These are phyloP conservation scores for Oryza officinalis DNA, from an alignment of 176 grass and related monocot genomes.

Conservation along the genomic window DNA sequence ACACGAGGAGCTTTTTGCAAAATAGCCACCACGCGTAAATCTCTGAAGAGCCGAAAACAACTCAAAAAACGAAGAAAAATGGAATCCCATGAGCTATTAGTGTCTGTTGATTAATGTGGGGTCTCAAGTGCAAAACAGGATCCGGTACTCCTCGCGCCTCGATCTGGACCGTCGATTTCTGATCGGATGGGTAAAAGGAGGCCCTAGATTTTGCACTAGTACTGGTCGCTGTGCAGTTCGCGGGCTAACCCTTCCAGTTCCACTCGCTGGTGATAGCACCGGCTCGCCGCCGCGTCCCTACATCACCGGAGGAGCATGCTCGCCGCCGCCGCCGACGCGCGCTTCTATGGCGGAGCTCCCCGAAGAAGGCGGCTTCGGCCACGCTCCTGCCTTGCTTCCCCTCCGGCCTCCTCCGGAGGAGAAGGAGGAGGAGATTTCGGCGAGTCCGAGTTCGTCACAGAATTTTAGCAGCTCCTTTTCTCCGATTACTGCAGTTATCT, in stretches of 20 bases:
- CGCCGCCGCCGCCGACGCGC: conserved; percentile 20
- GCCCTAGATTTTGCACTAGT: background rate
- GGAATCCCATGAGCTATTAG: no score
- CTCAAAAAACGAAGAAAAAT: no score
- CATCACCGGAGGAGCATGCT: conserved; percentile 45
- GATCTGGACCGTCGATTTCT: background rate
- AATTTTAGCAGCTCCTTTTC: background rate
- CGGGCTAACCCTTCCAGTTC: conserved; percentile 13
- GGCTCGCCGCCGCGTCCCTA: background rate
- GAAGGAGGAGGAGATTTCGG: background rate
- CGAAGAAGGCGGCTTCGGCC: background rate
- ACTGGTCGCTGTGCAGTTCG: background rate
- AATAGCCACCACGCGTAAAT: no score
- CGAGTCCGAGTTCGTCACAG: conserved; percentile 35
- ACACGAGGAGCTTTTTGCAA: no score
- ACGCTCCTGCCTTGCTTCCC: background rate
- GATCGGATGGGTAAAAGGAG: background rate
- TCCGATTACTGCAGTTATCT: background rate
- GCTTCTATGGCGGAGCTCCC: conserved; percentile 1
- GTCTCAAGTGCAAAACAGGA: no score
- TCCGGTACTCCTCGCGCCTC: background rate
- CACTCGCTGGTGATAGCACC: conserved; percentile 1
- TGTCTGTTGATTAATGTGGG: no score
- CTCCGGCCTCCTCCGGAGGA: conserved; percentile 2
- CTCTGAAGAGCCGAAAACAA: no score